A percentile compares a stretch with the other conserved stretches of the same genome.
Conservation (phyloP, 2,329 filamentous ascomycete genomes). For the Gnomoniopsis smithogilvyi region DNA sequence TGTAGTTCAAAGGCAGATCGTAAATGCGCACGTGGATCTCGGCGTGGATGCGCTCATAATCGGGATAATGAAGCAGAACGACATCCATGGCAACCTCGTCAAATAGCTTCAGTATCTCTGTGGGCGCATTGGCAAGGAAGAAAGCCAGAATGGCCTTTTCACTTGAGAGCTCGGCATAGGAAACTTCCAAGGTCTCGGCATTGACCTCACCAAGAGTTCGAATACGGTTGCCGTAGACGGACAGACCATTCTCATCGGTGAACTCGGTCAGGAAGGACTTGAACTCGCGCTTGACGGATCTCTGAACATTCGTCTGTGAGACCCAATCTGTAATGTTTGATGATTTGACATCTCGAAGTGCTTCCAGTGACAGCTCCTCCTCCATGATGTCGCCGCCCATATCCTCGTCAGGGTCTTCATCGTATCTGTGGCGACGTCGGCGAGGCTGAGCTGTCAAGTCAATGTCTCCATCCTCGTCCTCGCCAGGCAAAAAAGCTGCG, state of each 20-base stretch:
- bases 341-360: conserved; percentile 88
- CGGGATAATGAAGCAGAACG: conserved; percentile 90
- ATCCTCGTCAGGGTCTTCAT: conserved; percentile 89
- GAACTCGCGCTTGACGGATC: conserved; percentile 94
- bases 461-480: conserved; percentile 80
- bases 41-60: conserved; percentile 95
- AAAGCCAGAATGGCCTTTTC: conserved; percentile 93
- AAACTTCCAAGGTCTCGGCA: conserved; percentile 92
- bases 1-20: conserved; percentile 91
- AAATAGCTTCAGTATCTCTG: conserved; percentile 94
- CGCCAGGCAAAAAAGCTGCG: conserved; percentile 69
- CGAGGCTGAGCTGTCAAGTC: conserved; percentile 85
- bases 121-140: conserved; percentile 91
- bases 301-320: conserved; percentile 80
- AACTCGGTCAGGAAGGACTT: conserved; percentile 96
- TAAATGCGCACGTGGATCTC: conserved; percentile 98
- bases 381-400: conserved; percentile 94
- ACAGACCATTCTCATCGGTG: conserved; percentile 82
- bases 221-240: conserved; percentile 93
- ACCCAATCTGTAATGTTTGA: conserved; percentile 95
- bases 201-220: conserved; percentile 96
- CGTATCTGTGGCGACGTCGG: conserved; percentile 83
- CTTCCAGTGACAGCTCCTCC: conserved; percentile 89
- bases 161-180: conserved; percentile 85
- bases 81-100: conserved; percentile 97